Base-by-base conservation (phyloP, 208 protist species). In the Trypanosoma conorhini region DNA sequence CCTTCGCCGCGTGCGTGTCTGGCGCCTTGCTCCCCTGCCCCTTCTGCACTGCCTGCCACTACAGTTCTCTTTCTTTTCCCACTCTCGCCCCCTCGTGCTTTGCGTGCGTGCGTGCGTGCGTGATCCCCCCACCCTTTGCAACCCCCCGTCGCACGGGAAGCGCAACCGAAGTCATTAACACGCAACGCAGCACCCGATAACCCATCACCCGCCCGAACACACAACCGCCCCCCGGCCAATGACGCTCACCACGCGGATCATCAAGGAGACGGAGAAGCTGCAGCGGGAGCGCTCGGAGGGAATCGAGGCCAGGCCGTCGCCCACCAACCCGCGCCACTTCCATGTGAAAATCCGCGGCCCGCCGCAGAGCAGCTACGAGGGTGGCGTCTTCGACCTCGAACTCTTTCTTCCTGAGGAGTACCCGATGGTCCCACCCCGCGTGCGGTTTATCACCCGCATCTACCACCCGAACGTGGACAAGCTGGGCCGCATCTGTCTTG, bases 401-500 rank as follows among this genome's bases (percentile, higher is more conserved):
- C 99, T 99, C 63, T 90, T 99, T 83, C 99, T 99, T 79, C 98
- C 98, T 30, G 93, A 96, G 28, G 98, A 99, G 79, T 99, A 99
- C 86, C 98, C 98, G 31, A 94, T 99, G 87, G 99, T 99, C 74
- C 88, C 99, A 46, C 99, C 99, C 17, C 96, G 96, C 78, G 98
- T 99, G 26, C 98, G 89, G 76, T 99, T 99, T 75, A 80, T 99
- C 52, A 99, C 99, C 5, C 92, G 97, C 71, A 99, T 99, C 81
- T 99, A 99, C 72, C 99, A 99, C 83, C 99, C 99, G 15, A 99
- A 99, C 84, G 97, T 99, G 38, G 99, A 99, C 73, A 94, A 94
- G 61, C 82, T 99, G 51, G 98, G 99, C 12, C 85, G 86, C 59
- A 99, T 99, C 67, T 99, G 99, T 87, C 89, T 99, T 17, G 99